Percentiles rank a stretch among this genome's conserved stretches.
Evolutionary conservation across 305 asterid genomes (phyloP).

Genomic region (Fraxinus sp.): DNA sequence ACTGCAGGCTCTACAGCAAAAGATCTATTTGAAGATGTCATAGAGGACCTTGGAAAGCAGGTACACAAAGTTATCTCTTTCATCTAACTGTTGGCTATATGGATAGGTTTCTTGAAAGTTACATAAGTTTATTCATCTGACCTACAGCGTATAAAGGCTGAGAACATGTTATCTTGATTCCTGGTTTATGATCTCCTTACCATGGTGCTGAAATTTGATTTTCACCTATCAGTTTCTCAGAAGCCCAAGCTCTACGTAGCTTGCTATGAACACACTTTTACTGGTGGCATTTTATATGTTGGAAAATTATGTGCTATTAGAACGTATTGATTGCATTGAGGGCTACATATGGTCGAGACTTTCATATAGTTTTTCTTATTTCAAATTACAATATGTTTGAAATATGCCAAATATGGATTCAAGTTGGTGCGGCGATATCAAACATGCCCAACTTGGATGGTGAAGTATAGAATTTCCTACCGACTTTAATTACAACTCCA

Average conservation of each 20-base stretch:
- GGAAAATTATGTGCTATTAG: background rate
- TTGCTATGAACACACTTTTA: background rate
- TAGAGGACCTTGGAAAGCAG: constrained; percentile 86
- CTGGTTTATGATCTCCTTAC: constrained; percentile 2
- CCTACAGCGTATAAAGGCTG: background rate
- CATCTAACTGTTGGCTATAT: background rate
- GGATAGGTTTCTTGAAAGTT: background rate
- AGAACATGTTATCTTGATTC: background rate
- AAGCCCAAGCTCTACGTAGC: background rate
- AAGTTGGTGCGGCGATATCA: background rate
- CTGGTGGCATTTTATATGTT: background rate
- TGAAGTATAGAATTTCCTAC: background rate
- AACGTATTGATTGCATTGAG: background rate
- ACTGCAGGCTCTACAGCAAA: constrained; percentile 73
- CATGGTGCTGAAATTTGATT: background rate
- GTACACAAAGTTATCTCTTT: constrained; percentile 30
- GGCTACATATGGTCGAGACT: background rate
- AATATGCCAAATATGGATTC: background rate
- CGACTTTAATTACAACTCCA: background rate
- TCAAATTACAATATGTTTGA: background rate
- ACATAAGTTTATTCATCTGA: background rate
- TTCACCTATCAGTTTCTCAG: background rate
- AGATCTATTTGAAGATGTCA: constrained; percentile 83
- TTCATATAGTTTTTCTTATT: background rate
- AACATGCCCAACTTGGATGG: background rate